Percentiles rank a stretch among this genome's conserved stretches.
These are phyloP conservation scores for Sungouiozyma intestinalis DNA, from an alignment of 805 yeast genomes.

Conservation along the genomic window DNA sequence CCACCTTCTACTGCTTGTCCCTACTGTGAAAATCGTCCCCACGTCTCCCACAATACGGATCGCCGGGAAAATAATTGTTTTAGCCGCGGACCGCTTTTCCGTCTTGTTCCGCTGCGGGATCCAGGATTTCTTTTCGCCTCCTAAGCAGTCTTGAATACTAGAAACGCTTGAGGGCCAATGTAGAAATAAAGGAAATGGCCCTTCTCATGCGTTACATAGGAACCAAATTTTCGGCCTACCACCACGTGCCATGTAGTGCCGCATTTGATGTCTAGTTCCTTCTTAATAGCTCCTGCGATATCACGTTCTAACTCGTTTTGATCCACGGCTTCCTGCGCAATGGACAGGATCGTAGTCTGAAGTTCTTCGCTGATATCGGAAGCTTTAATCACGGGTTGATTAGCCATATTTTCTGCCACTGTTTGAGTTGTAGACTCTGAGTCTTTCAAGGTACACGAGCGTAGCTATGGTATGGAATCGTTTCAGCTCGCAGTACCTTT, in stretches of 20 bases:
- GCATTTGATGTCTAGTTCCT: constrained; percentile 47
- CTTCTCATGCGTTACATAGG: constrained; percentile 69
- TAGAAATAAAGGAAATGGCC: constrained; percentile 65
- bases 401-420: constrained; percentile 14
- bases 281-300: constrained; percentile 55
- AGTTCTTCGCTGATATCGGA: constrained; percentile 16
- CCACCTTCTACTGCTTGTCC: too few species aligned
- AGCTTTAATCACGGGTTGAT: constrained; percentile 21
- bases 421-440: neutral
- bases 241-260: constrained; percentile 78
- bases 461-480: too few species aligned
- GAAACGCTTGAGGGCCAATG: constrained; percentile 55
- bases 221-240: constrained; percentile 71
- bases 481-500: too few species aligned
- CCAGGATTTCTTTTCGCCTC: constrained; percentile 1
- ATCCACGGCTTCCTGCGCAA: constrained; percentile 12
- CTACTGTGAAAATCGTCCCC: too few species aligned
- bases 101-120: too few species aligned
- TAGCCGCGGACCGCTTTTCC: too few species aligned
- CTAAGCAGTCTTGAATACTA: constrained; percentile 58
- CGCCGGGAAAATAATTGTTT: too few species aligned
- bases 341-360: neutral
- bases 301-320: constrained; percentile 32
- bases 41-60: too few species aligned
- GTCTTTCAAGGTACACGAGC: too few species aligned